Evolutionary conservation across 2,329 filamentous ascomycete genomes (phyloP).

Genomic region (Xylariomycetidae sp.): DNA sequence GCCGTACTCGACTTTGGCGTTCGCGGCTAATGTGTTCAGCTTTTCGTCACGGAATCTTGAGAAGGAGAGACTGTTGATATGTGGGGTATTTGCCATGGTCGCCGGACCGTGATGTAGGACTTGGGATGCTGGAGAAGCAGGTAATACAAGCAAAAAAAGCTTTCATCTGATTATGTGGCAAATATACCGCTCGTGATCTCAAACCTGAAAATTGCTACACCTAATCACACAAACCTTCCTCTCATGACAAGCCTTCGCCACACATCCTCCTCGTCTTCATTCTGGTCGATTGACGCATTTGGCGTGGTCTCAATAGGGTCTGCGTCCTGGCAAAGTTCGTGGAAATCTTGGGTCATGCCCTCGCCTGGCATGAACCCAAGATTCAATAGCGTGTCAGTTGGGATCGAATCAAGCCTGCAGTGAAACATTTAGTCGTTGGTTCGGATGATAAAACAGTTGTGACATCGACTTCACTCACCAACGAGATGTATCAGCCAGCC

Average conservation of each 20-base stretch:
- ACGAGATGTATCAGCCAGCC: slow-evolving; percentile 21
- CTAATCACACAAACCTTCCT: slow-evolving; percentile 23
- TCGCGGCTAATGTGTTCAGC: too few species aligned
- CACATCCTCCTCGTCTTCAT: slow-evolving; percentile 29
- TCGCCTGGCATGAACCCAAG: slow-evolving; percentile 28
- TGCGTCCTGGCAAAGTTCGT: slow-evolving; percentile 29
- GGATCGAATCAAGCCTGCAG: slow-evolving; percentile 27
- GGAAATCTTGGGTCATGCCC: slow-evolving; percentile 27
- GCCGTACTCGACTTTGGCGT: too few species aligned
- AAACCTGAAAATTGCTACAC: background rate
- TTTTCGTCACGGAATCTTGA: too few species aligned
- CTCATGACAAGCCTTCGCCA: slow-evolving; percentile 30
- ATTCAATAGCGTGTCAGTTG: slow-evolving; percentile 27
- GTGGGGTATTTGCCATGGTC: too few species aligned
- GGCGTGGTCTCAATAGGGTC: slow-evolving; percentile 26
- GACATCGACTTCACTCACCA: slow-evolving; percentile 22
- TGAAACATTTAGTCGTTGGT: too few species aligned
- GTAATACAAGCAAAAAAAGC: too few species aligned
- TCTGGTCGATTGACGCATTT: slow-evolving; percentile 18
- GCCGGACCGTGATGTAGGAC: too few species aligned
- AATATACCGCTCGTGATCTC: background rate
- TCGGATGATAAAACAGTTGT: too few species aligned
- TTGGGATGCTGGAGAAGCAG: too few species aligned
- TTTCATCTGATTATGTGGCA: background rate
- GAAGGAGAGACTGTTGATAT: too few species aligned